Base-by-base conservation (phyloP, 176 grass and related monocot genomes). In the Aegilops sharonensis region DNA sequence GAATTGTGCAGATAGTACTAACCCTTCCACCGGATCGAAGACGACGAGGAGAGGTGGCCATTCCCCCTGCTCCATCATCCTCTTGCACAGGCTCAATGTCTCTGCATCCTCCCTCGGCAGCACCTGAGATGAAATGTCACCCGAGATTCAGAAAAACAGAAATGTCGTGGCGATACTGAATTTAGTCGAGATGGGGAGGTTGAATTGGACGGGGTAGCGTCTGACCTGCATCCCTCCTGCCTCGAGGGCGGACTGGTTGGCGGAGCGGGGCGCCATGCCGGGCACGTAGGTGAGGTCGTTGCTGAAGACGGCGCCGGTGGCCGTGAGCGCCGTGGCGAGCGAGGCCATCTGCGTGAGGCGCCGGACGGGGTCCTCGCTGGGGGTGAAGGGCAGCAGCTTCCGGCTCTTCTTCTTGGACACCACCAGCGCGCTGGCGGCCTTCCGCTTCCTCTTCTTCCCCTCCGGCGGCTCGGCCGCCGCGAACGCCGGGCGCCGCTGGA, bases 301-400 rank as follows among this genome's bases (percentile, higher is more conserved):
- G 92, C 94, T 99, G 75, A 99, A 99, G 62, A 85, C 86, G 64
- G 94, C 88, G 17, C 87, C 94, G n/a, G 89, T 99, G 70, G 92
- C 79, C 4, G 92, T 99, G 85, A 99, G 90, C 61, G 94, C 94
- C 20, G 97, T 99, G 81, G 97, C 97, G 13, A 96, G 86, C 1
- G 92, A 99, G 1, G 94, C 94, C 97, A 99, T 99, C 86, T 99
- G 94, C 11, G 85, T 63, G 37, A 99, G 90, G 35, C 94, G 86
- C 80, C 81, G 81, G 3, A 72, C 83, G 3, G 87, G 90, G 82
- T 99, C 87, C 1, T 94, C 68, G 52, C 47, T 83, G 5, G 94
- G 97, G 77, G 45, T 84, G 85, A 98, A 98, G 21, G 97, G 90
- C 8, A 99, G 80, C 85, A 99, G 80, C 85, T 88, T 90, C 63